These are phyloP conservation scores for Paxillus rubicundulus DNA, from an alignment of 768 basidiomycete species.

Conservation along the genomic window DNA sequence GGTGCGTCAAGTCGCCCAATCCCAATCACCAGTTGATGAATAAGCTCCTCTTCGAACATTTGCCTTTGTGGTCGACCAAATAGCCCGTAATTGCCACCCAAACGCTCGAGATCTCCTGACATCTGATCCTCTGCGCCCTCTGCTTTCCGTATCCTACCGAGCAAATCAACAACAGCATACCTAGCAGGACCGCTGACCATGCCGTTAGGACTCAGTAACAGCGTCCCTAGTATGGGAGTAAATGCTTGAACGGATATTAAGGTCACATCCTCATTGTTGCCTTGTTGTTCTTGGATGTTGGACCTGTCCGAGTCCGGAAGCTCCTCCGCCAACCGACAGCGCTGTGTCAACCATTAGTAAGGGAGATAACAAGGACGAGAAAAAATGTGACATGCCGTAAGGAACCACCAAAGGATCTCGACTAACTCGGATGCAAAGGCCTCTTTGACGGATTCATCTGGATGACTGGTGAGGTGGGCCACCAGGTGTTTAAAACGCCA, in stretches of 20 bases:
- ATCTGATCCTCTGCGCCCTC: constrained; percentile 42
- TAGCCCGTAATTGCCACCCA: constrained; percentile 36
- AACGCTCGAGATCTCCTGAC: constrained; percentile 33
- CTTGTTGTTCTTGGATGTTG: constrained; percentile 13
- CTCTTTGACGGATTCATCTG: constrained; percentile 87
- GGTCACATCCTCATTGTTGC: constrained; percentile 27
- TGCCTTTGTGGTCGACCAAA: constrained; percentile 56
- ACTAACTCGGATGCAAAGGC: constrained; percentile 80
- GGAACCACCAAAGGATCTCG: constrained; percentile 90
- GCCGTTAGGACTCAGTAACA: constrained; percentile 79
- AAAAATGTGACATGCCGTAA: constrained; percentile 46
- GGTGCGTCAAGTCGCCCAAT: constrained; percentile 69
- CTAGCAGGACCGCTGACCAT: constrained; percentile 72
- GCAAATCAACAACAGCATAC: constrained; percentile 72
- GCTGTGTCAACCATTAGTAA: constrained; percentile 36
- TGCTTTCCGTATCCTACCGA: constrained; percentile 64
- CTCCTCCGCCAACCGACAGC: constrained; percentile 65
- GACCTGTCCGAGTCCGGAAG: constrained; percentile 14
- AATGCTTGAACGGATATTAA: constrained; percentile 80
- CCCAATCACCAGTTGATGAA: constrained; percentile 86
- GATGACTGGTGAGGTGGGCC: constrained; percentile 9
- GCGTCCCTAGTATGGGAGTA: constrained; percentile 85
- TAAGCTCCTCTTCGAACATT: constrained; percentile 76
- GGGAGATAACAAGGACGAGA: background rate
- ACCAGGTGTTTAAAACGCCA: constrained; percentile 6